phyloP scores from a whole-genome alignment of 1,139 yeast species.

The Lodderomyces elongisporus region DNA sequence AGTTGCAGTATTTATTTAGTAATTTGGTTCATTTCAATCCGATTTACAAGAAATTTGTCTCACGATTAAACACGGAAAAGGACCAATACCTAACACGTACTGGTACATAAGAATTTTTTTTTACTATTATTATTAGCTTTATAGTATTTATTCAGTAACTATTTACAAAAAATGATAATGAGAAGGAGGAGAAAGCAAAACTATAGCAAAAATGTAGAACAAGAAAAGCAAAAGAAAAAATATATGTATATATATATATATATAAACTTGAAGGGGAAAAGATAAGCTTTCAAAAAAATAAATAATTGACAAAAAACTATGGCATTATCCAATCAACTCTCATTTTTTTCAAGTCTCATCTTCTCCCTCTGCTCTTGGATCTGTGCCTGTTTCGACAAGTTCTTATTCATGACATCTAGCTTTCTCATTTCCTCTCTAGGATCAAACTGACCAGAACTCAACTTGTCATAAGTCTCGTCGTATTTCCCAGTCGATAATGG shows the following conservation, averaged over 20 bases:
- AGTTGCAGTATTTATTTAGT: slow-evolving; percentile 47
- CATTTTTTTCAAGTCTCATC: too few species aligned
- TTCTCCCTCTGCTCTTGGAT: slow-evolving; percentile 17
- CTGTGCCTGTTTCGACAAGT: slow-evolving; percentile 32
- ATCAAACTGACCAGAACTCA: slow-evolving; percentile 76
- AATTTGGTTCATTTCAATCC: slow-evolving; percentile 46
- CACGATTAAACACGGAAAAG: slow-evolving; percentile 8
- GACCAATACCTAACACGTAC: slow-evolving; percentile 6
- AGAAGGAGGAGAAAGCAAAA: too few species aligned
- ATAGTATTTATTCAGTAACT: too few species aligned
- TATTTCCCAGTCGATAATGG: slow-evolving; percentile 89
- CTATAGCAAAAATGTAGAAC: too few species aligned
- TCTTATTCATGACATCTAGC: slow-evolving; percentile 51
- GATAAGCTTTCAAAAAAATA: too few species aligned
- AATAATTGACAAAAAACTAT: too few species aligned
- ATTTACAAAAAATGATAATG: too few species aligned
- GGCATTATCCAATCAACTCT: too few species aligned
- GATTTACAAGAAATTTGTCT: slow-evolving; percentile 35
- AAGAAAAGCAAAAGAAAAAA: too few species aligned
- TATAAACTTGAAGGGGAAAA: background rate
- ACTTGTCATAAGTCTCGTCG: slow-evolving; percentile 77
- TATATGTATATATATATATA: background rate
- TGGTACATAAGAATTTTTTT: background rate
- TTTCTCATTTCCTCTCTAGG: slow-evolving; percentile 74
- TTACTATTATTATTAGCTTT: too few species aligned